These are phyloP conservation scores for Epichloe gansuensis DNA, from an alignment of 2,329 filamentous ascomycete genomes.

Conservation along the genomic window DNA sequence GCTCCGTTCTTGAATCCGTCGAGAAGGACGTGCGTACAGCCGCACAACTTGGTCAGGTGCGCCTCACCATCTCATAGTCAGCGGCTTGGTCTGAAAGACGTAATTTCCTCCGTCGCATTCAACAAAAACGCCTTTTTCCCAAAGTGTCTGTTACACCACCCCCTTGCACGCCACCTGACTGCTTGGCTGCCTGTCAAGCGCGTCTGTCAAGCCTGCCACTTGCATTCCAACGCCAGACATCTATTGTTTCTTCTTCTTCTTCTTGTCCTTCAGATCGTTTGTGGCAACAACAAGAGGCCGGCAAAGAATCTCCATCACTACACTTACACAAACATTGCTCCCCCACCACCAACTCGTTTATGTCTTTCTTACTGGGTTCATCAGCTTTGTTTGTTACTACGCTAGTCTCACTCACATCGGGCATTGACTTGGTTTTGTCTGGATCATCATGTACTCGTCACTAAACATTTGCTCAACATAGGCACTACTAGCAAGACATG, in stretches of 20 bases:
- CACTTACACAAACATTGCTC: not conserved
- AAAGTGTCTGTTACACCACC: not conserved
- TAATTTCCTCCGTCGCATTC: not conserved
- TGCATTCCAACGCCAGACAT: conserved; percentile 4
- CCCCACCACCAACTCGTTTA: too few relatives aligned
- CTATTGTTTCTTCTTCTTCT: not conserved
- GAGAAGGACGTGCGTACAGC: conserved; percentile 83
- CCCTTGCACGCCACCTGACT: not conserved
- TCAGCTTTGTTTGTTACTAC: not conserved
- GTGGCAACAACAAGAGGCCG: not conserved
- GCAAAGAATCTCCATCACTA: not conserved
- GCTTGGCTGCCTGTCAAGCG: not conserved
- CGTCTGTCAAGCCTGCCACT: not conserved
- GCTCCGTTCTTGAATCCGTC: conserved; percentile 61
- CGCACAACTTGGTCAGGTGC: conserved; percentile 82
- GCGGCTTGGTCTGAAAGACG: not conserved
- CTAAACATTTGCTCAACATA: conserved; percentile 60
- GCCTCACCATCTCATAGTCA: conserved; percentile 17
- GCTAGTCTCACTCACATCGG: not conserved
- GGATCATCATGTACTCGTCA: conserved; percentile 27
- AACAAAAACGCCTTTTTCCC: not conserved
- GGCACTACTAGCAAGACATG: conserved; percentile 84
- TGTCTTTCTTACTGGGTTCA: not conserved
- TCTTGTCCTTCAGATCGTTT: not conserved
- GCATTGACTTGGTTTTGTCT: not conserved